phyloP scores from a whole-genome alignment of 495 filamentous ascomycete species.

The Mytilinidion resinicola region DNA sequence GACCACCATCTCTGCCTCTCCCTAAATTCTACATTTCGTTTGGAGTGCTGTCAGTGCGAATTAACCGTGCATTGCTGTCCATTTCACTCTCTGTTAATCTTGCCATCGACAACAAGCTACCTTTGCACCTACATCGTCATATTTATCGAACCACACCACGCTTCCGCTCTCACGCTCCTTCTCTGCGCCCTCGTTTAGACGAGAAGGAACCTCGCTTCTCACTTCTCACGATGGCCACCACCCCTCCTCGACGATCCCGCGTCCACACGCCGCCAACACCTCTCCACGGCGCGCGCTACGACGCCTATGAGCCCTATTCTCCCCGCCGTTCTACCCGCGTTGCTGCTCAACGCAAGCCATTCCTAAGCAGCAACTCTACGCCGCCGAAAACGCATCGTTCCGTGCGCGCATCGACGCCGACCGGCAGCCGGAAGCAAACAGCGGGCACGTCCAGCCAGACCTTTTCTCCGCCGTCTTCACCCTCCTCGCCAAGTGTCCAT shows the following conservation, averaged over 20 bases:
- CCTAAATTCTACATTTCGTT: no score
- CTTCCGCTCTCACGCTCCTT: slow-evolving; percentile 5
- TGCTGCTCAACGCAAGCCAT: slow-evolving; percentile 42
- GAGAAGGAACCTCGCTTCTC: not conserved
- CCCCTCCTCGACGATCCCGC: slow-evolving; percentile 56
- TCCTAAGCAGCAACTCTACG: slow-evolving; percentile 36
- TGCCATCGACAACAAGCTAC: no score
- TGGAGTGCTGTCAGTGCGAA: no score
- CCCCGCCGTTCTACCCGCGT: slow-evolving; percentile 51
- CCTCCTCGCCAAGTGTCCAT: slow-evolving; percentile 41
- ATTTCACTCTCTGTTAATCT: not conserved
- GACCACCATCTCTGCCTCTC: no score
- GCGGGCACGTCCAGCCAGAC: slow-evolving; percentile 19
- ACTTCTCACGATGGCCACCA: slow-evolving; percentile 48
- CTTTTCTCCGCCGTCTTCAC: slow-evolving; percentile 47
- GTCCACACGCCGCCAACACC: slow-evolving; percentile 68
- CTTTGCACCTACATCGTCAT: not conserved
- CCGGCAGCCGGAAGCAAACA: slow-evolving; percentile 22
- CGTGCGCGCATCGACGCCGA: slow-evolving; percentile 28
- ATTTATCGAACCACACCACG: slow-evolving; percentile 1
- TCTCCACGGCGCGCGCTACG: slow-evolving; percentile 58
- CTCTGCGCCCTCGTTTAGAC: not conserved
- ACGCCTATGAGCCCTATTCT: slow-evolving; percentile 64
- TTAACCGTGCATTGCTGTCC: no score
- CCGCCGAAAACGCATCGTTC: not conserved